A percentile compares a stretch with the other conserved stretches of the same genome.
Conservation (phyloP, 2,329 filamentous ascomycete genomes). For the Colletotrichum limetticola region DNA sequence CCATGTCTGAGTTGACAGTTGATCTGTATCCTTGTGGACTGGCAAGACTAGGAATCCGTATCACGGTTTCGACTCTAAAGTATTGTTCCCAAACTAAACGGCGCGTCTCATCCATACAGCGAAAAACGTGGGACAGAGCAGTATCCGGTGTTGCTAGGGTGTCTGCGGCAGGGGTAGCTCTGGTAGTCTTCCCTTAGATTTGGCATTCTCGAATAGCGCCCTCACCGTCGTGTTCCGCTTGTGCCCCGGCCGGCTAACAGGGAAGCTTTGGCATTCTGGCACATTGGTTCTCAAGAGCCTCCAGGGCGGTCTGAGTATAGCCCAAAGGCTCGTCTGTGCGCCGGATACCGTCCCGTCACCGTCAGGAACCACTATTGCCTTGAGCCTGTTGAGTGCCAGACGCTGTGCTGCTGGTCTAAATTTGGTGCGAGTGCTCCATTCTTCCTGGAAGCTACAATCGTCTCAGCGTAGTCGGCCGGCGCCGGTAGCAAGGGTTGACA, state of each 20-base stretch:
- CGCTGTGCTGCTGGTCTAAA: slow-evolving; percentile 1
- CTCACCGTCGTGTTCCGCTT: background rate
- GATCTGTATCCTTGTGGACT: background rate
- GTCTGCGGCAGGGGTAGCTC: slow-evolving; percentile 10
- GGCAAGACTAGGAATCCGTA: background rate
- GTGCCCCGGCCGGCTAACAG: background rate
- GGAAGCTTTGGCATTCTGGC: background rate
- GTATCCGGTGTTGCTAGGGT: slow-evolving; percentile 6
- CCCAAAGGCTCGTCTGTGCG: slow-evolving; percentile 12
- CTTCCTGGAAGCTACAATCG: background rate
- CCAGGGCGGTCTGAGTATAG: slow-evolving; percentile 6
- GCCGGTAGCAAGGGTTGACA: slow-evolving; percentile 7
- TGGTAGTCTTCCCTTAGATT: slow-evolving; percentile 3
- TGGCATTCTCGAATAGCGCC: background rate
- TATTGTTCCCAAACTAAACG: background rate
- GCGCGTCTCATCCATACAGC: slow-evolving; percentile 10
- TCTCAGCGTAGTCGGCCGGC: slow-evolving; percentile 16
- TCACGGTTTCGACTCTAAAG: background rate
- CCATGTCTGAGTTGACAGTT: background rate
- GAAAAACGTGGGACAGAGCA: slow-evolving; percentile 29
- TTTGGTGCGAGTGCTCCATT: background rate
- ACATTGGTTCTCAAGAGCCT: background rate
- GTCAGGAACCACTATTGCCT: background rate
- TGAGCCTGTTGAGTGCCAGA: background rate
- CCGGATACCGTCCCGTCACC: background rate